Evolutionary conservation across 345 rosid genomes (phyloP).

Genomic region (Camelina neglecta): DNA sequence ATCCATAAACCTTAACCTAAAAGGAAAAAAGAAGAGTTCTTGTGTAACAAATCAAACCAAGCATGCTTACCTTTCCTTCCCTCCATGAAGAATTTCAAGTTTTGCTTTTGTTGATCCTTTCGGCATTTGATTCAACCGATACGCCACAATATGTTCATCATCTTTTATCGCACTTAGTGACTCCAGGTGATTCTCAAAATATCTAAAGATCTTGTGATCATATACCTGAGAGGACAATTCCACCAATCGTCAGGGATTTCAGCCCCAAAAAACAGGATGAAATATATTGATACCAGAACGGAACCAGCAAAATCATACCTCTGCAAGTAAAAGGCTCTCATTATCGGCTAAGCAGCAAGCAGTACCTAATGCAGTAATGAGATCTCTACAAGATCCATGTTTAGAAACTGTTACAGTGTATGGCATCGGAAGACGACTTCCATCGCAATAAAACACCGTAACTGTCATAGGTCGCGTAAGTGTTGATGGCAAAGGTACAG

Average conservation of each 20-base stretch:
- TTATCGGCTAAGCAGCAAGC: conserved; percentile 81
- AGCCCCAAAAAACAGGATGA: conserved; percentile 15
- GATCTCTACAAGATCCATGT: conserved; percentile 83
- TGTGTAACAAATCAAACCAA: conserved; percentile 28
- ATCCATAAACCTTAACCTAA: conserved; percentile 22
- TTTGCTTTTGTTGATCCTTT: conserved; percentile 62
- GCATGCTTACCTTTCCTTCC: conserved; percentile 63
- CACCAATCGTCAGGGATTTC: background rate
- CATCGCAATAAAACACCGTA: conserved; percentile 79
- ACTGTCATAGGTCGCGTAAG: conserved; percentile 77
- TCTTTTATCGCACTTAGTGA: conserved; percentile 71
- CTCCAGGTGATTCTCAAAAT: conserved; percentile 66
- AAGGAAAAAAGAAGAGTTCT: conserved; percentile 9
- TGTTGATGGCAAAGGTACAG: conserved; percentile 92
- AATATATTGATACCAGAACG: conserved; percentile 9
- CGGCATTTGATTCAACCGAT: conserved; percentile 55
- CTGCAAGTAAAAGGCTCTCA: conserved; percentile 87
- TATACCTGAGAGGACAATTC: conserved; percentile 59
- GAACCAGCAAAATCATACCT: conserved; percentile 50
- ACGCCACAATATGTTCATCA: conserved; percentile 90
- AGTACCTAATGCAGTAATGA: conserved; percentile 61
- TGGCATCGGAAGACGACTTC: conserved; percentile 88
- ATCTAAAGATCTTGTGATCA: conserved; percentile 69
- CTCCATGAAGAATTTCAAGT: conserved; percentile 71
- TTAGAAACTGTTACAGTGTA: conserved; percentile 77